Evolutionary conservation across 352 stramenopile species (phyloP), one percentile per base, ranked within the genome.

Genomic region (Phytophthora tubulina): DNA sequence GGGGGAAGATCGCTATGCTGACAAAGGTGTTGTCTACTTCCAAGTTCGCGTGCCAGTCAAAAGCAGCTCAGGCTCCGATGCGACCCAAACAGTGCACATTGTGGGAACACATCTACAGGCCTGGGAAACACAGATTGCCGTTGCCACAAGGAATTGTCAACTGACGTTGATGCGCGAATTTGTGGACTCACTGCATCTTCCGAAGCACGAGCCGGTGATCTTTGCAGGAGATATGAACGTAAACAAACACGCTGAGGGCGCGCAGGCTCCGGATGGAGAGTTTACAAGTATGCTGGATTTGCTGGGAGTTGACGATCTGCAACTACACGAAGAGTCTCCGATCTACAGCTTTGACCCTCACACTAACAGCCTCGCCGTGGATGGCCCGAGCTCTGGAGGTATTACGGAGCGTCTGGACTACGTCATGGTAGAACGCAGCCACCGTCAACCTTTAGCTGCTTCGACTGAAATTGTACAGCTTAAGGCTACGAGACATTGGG

Each of bases 11-110:
- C 79, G 80, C 52, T 82, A 85, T 54, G 84, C 85, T 3, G 84
- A 91, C 62, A 93, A 93, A 58, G 84, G 84, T 14, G 69, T 85
- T 27, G 69, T 91, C 36, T 93, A 93, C 65, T 89, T 88, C 45
- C 74, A 86, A 67, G 55, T 85, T 14, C 70, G 71, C 2, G 42
- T 87, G 3, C 66, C 66, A 0, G 57, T 63, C 5, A 56, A 31
- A 11, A 57, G 33, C 41, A 50, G 27, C 13, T 52, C 38, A 9
- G 70, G 59, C 7, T 45, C 32, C 36, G 62, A 74, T 21, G 27
- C 21, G 11, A 74, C 62, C 6, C 71, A 87, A 54, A 72, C 46
- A 1, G 78, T 91, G 7, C 85, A 93, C 49, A 70, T 93, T 0
- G 84, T 93, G 32, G 85, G 76, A 2, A 91, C 85, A 15, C 85